phyloP scores from a whole-genome alignment of 495 filamentous ascomycete species.

The Podospora sp. region DNA sequence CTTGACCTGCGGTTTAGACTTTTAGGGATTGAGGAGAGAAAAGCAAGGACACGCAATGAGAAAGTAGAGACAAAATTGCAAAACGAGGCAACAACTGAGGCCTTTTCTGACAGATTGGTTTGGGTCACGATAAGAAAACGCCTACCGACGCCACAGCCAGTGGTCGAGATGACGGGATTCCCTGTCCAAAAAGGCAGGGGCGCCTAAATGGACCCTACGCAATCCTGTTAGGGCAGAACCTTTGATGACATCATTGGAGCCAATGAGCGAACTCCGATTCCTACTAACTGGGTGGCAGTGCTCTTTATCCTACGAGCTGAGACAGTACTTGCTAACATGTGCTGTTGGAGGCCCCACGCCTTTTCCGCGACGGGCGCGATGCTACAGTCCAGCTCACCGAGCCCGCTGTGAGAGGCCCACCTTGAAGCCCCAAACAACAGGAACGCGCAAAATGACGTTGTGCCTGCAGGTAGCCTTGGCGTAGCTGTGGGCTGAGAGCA shows the following conservation, averaged over 20 bases:
- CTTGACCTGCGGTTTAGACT: neutral
- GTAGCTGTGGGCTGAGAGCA: neutral
- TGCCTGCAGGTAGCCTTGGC: neutral
- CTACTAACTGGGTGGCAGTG: neutral
- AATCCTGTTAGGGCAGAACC: neutral
- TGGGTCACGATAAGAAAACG: constrained; percentile 13
- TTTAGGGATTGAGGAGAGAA: neutral
- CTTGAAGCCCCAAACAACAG: no score
- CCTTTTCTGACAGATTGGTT: constrained; percentile 12
- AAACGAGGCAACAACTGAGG: constrained; percentile 6
- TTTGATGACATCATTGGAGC: neutral
- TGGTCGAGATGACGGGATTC: neutral
- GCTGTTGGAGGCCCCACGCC: neutral
- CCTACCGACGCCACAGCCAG: neutral
- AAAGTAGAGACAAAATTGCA: neutral
- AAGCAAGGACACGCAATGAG: neutral
- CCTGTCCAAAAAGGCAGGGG: neutral
- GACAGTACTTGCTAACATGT: neutral
- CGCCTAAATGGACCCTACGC: neutral
- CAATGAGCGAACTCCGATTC: neutral
- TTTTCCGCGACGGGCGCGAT: no score
- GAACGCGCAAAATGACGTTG: neutral
- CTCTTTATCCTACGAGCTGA: neutral
- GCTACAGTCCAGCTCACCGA: neutral
- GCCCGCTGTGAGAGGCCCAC: neutral